Evolutionary conservation across 2,329 filamentous ascomycete genomes (phyloP).

Genomic region (Sclerotinia borealis): DNA sequence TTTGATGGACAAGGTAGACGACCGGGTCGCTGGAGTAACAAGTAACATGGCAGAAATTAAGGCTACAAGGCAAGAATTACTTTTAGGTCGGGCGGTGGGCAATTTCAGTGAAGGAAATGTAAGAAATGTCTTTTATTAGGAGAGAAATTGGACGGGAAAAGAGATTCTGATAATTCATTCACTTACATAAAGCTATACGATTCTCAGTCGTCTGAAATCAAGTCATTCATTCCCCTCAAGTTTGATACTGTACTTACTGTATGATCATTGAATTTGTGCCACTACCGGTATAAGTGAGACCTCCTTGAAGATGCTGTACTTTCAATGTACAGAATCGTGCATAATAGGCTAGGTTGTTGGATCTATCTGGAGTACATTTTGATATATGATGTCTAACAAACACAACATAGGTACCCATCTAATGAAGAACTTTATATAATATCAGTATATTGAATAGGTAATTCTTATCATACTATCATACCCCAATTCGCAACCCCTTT

Average conservation of each 20-base stretch:
- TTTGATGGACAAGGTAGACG: not conserved
- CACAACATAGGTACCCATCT: not conserved
- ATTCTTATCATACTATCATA: too few relatives aligned
- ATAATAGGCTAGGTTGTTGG: not conserved
- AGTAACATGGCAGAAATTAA: not conserved
- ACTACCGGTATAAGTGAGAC: not conserved
- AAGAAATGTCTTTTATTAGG: too few relatives aligned
- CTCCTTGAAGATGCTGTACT: not conserved
- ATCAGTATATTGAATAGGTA: too few relatives aligned
- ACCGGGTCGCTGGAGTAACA: not conserved
- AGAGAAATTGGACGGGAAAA: not conserved
- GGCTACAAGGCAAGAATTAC: not conserved
- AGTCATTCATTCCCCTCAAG: not conserved
- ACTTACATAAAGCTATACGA: too few relatives aligned
- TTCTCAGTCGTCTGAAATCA: not conserved
- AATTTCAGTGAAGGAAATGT: too few relatives aligned
- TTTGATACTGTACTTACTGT: too few relatives aligned
- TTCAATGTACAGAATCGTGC: not conserved
- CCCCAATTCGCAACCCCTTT: not conserved
- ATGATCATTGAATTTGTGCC: not conserved
- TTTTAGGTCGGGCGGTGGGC: not conserved
- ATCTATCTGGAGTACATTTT: too few relatives aligned
- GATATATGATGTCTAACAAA: too few relatives aligned
- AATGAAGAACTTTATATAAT: not conserved
- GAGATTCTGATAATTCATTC: not conserved